Evolutionary conservation across 148 eudicot genomes (phyloP).

Genomic region (Fagopyrum tataricum): DNA sequence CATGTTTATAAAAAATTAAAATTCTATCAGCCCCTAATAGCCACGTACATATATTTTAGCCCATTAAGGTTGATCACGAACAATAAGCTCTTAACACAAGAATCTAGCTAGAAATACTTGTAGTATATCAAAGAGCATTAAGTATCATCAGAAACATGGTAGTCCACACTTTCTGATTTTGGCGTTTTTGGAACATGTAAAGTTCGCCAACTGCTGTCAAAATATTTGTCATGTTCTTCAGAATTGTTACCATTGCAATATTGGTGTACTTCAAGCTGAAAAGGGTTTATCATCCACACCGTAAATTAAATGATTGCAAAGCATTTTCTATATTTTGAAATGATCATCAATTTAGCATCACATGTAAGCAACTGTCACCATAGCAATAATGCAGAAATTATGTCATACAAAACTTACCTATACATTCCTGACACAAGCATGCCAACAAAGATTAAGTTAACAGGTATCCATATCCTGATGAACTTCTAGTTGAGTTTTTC

Average conservation of each 20-base stretch:
- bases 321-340: neutral
- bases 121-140: neutral
- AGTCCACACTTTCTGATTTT: slow-evolving; percentile 77
- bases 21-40: neutral
- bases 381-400: neutral
- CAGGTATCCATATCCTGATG: slow-evolving; percentile 76
- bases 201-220: slow-evolving; percentile 72
- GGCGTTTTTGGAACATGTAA: slow-evolving; percentile 59
- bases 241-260: slow-evolving; percentile 84
- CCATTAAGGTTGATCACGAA: neutral
- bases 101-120: neutral
- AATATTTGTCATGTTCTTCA: slow-evolving; percentile 83
- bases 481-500: slow-evolving; percentile 77
- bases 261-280: slow-evolving; percentile 77
- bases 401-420: slow-evolving; percentile 36
- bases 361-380: neutral
- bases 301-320: slow-evolving; percentile 4
- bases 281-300: slow-evolving; percentile 8
- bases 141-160: slow-evolving; percentile 81
- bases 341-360: neutral
- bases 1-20: neutral
- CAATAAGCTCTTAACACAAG: neutral
- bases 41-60: neutral
- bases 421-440: slow-evolving; percentile 93
- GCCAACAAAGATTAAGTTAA: slow-evolving; percentile 73